These are phyloP conservation scores for Halophytophthora polymorphica DNA, from an alignment of 352 stramenopile species.

Conservation along the genomic window DNA sequence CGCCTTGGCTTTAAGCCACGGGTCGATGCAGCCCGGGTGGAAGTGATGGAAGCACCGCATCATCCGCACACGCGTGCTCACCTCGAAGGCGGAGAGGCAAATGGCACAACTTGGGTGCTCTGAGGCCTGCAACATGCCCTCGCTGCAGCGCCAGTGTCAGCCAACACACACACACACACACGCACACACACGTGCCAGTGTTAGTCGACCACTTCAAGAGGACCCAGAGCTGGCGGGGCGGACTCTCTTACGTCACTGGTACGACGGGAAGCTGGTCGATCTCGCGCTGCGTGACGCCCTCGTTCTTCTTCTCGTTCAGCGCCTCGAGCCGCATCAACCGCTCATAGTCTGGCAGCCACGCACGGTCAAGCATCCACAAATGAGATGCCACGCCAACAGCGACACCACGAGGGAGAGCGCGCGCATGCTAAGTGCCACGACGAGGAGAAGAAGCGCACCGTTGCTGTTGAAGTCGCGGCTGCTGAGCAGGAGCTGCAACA, in stretches of 20 bases:
- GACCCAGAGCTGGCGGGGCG: too few species aligned
- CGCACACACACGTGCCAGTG: background rate
- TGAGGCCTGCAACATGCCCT: constrained; percentile 52
- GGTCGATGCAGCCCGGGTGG: constrained; percentile 70
- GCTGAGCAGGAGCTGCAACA: constrained; percentile 58
- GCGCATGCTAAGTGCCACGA: background rate
- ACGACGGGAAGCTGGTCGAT: constrained; percentile 66
- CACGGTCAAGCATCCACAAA: background rate
- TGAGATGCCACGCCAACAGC: background rate
- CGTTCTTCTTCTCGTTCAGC: constrained; percentile 47
- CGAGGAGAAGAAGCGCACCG: constrained; percentile 14
- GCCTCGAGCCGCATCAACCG: constrained; percentile 62
- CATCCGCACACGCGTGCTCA: constrained; percentile 46
- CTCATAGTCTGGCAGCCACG: constrained; percentile 47
- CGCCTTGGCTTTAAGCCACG: constrained; percentile 68
- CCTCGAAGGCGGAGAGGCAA: constrained; percentile 54
- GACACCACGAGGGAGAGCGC: background rate
- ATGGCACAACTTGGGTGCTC: constrained; percentile 60
- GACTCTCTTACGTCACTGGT: constrained; percentile 62
- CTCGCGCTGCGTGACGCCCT: constrained; percentile 47
- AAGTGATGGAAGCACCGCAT: constrained; percentile 82
- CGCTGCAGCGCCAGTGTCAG: constrained; percentile 23
- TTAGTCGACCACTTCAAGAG: constrained; percentile 1
- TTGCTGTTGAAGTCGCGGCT: constrained; percentile 70
- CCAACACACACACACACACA: background rate